Evolutionary conservation across 1,284 basidiomycete species (phyloP).

Genomic region (Serendipita sp.): DNA sequence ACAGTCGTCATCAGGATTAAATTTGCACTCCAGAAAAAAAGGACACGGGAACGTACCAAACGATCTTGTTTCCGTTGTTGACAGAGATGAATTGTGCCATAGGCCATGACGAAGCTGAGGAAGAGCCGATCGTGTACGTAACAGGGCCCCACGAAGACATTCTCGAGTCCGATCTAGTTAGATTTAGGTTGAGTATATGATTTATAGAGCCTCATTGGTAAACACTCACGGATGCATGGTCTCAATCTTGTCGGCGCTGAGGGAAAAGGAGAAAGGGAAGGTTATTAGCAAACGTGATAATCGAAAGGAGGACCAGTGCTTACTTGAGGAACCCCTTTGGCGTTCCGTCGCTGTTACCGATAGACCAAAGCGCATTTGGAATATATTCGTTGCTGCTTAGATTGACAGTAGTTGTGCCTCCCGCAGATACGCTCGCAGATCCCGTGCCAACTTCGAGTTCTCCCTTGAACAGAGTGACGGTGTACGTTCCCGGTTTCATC

Average conservation of each 20-base stretch:
- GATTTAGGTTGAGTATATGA: background rate
- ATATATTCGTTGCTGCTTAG: constrained; percentile 24
- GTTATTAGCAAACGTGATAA: background rate
- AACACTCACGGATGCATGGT: background rate
- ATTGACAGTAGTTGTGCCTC: constrained; percentile 22
- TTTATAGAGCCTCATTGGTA: background rate
- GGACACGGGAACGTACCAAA: constrained; percentile 17
- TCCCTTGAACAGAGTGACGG: constrained; percentile 26
- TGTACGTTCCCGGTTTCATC: constrained; percentile 36
- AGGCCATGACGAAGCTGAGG: background rate
- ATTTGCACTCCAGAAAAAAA: too few relatives aligned
- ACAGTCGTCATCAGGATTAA: too few relatives aligned
- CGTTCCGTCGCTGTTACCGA: constrained; percentile 33
- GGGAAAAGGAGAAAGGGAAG: background rate
- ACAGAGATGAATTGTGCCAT: background rate
- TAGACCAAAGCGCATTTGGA: constrained; percentile 29
- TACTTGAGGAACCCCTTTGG: constrained; percentile 29
- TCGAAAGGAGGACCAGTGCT: background rate
- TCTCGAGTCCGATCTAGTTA: background rate
- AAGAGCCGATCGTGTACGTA: background rate
- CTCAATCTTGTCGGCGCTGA: background rate
- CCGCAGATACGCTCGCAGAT: constrained; percentile 29
- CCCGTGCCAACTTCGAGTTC: constrained; percentile 31
- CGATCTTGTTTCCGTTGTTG: constrained; percentile 23
- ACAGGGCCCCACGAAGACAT: background rate